Conservation (phyloP, 768 basidiomycete species). For the Lactifluus echinatus region DNA sequence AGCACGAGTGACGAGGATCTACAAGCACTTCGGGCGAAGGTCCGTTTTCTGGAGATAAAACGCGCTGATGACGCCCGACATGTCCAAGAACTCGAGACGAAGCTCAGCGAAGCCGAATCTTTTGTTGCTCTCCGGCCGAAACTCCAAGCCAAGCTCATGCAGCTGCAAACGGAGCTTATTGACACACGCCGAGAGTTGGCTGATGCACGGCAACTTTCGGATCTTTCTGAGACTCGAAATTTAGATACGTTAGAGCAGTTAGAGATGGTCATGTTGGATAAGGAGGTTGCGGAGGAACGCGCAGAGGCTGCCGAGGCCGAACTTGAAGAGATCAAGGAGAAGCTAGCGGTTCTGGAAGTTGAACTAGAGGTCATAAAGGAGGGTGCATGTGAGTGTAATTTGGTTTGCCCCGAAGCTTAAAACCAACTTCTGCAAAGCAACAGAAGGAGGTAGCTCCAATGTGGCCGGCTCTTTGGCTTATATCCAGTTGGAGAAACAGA, state of each 20-base stretch:
- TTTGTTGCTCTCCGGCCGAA: constrained; percentile 84
- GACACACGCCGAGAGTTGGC: constrained; percentile 67
- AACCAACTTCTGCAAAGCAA: constrained; percentile 20
- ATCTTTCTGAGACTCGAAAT: constrained; percentile 59
- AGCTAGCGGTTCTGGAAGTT: constrained; percentile 68
- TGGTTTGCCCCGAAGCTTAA: not conserved
- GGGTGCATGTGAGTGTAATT: constrained; percentile 28
- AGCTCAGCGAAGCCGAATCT: constrained; percentile 76
- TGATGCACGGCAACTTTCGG: constrained; percentile 66
- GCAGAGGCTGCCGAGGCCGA: constrained; percentile 74
- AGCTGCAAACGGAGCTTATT: constrained; percentile 72
- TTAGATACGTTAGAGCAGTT: constrained; percentile 82
- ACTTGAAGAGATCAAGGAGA: constrained; percentile 71
- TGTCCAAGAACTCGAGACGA: constrained; percentile 75
- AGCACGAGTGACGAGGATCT: constrained; percentile 45
- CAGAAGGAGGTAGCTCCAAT: constrained; percentile 26
- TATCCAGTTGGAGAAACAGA: constrained; percentile 93
- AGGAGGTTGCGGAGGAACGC: constrained; percentile 92
- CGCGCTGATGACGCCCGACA: constrained; percentile 80
- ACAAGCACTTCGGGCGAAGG: constrained; percentile 76
- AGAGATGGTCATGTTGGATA: constrained; percentile 92
- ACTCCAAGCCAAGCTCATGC: constrained; percentile 78
- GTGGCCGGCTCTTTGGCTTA: constrained; percentile 56
- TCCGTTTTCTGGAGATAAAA: constrained; percentile 79
- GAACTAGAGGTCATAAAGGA: constrained; percentile 75